These are phyloP conservation scores for Schwanniomyces sp. DNA, from an alignment of 805 yeast genomes.

Conservation along the genomic window DNA sequence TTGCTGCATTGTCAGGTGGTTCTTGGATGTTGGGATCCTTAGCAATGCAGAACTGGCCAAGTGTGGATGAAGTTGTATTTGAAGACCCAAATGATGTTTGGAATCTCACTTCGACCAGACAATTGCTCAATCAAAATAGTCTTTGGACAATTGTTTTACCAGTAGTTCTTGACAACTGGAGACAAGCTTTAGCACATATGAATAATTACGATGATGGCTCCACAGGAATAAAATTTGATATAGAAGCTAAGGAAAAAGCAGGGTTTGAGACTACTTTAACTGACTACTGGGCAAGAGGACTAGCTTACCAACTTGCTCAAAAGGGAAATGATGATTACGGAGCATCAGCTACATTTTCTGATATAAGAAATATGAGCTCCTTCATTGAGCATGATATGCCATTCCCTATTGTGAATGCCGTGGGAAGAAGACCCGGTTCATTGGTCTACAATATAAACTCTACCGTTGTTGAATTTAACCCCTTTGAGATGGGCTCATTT, in stretches of 20 bases:
- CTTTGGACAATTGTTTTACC: conserved; percentile 17
- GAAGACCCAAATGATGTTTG: conserved; percentile 31
- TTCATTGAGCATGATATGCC: conserved; percentile 41
- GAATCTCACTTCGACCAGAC: conserved; percentile 31
- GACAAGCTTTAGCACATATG: conserved; percentile 26
- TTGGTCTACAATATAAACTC: conserved; percentile 31
- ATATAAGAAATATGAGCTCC: conserved; percentile 22
- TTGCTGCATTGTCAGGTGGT: conserved; percentile 83
- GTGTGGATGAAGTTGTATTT: conserved; percentile 56
- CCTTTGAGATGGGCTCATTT: conserved; percentile 43
- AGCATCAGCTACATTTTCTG: conserved; percentile 31
- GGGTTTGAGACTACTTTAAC: conserved; percentile 70
- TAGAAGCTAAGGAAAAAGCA: conserved; percentile 47
- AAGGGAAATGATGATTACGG: conserved; percentile 21
- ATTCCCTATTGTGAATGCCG: conserved; percentile 36
- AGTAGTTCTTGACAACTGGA: conserved; percentile 20
- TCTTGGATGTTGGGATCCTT: conserved; percentile 77
- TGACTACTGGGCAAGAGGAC: conserved; percentile 78
- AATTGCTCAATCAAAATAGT: conserved; percentile 23
- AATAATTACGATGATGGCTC: conserved; percentile 33
- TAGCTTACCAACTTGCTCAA: conserved; percentile 64
- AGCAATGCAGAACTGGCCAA: conserved; percentile 68
- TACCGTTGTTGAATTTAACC: conserved; percentile 40
- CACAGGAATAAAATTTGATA: conserved; percentile 49
- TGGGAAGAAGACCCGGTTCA: conserved; percentile 36